Evolutionary conservation across 192 early-diverging fungal genomes (phyloP).

Genomic region (Funneliformis geosporum): DNA sequence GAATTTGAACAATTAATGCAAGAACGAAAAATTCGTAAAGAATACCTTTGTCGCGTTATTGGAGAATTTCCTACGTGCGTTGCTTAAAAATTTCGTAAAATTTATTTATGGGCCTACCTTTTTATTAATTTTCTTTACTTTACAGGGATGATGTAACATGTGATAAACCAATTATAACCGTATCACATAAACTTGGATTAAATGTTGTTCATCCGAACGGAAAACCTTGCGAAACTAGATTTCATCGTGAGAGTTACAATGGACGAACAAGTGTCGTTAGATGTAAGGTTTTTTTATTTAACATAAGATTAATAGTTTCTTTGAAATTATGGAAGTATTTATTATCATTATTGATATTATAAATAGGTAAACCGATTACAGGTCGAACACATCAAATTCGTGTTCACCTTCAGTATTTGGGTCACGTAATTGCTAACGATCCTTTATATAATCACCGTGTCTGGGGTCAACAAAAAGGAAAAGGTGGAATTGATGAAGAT

Average conservation of each 20-base stretch:
- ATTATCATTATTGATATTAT: conserved; percentile 61
- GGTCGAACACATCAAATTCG: conserved; percentile 98
- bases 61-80: conserved; percentile 81
- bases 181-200: conserved; percentile 85
- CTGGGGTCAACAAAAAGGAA: conserved; percentile 69
- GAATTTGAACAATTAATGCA: conserved; percentile 67
- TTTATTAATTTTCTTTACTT: conserved; percentile 7
- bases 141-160: conserved; percentile 61
- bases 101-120: background rate
- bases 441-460: conserved; percentile 80
- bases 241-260: conserved; percentile 66
- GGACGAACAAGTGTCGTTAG: conserved; percentile 67
- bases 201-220: conserved; percentile 85
- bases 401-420: conserved; percentile 92
- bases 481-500: conserved; percentile 45
- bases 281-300: conserved; percentile 49
- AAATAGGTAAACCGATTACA: conserved; percentile 77
- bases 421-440: conserved; percentile 93
- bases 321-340: conserved; percentile 58
- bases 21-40: conserved; percentile 73
- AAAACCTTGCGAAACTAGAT: conserved; percentile 80
- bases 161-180: conserved; percentile 79
- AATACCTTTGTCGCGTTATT: conserved; percentile 84
- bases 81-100: background rate
- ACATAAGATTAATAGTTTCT: background rate